Base-by-base conservation (phyloP, 257 asterid genomes). In the Salvia hispanica region DNA sequence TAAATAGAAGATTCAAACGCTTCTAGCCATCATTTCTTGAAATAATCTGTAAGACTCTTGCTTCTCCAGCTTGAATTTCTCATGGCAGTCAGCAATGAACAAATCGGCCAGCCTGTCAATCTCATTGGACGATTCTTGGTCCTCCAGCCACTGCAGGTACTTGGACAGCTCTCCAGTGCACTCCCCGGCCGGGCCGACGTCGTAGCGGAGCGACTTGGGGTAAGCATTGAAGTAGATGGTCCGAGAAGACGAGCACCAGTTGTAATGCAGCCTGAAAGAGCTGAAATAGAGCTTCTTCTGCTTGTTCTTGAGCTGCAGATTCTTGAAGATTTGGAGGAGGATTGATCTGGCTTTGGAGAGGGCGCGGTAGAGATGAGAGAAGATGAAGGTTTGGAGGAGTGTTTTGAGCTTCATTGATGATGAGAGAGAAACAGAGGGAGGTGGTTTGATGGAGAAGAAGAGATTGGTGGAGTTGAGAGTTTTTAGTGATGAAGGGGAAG, bases 11-110 rank as follows among this genome's bases (percentile, higher is more conserved):
- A 34, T 47, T 13, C 37, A 69, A 58, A 69, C 36, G 71, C 97
- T 88, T 80, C 96, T 90, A 42, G 91, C 90, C 90, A 90, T 78
- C 97, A 88, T 90, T 76, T 90, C 97, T 83, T 90, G 96, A 67
- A 81, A 90, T 61, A 80, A 84, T 73, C 97, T 82, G 16, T 88
- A 79, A 11, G 97, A 90, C 55, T 90, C 97, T 12, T 76, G 82
- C 69, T 90, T 90, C 92, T 90, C 97, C 89, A 90, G 71, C 76
- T 79, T 83, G 76, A 90, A 90, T 81, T 87, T 90, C 83, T 88
- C 95, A 75, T 90, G 95, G 74, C 86, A 81, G 57, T 79, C 78
- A 0, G 91, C 95, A 60, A 90, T 90, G 88, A 90, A 90, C 90
- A 86, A 72, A 70, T 90, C 97, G 34, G 97, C 97, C 5, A 90